Evolutionary conservation across 73 alveolate genomes (phyloP).

Genomic region (Paramecium biaurelia): DNA sequence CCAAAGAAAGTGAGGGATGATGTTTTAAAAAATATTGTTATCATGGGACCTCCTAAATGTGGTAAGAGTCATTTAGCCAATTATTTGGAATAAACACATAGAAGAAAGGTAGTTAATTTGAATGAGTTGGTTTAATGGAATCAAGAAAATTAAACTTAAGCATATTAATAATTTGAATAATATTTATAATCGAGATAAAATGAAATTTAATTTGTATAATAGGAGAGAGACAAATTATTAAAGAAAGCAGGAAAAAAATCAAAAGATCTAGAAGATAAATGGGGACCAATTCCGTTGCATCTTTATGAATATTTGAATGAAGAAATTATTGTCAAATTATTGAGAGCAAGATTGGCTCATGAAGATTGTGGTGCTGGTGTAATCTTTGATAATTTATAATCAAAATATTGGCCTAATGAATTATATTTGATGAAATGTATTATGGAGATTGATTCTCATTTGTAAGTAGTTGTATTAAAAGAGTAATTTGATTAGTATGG

Average conservation of each 20-base stretch:
- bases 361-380: constrained; percentile 98
- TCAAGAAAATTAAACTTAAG: constrained; percentile 82
- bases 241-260: constrained; percentile 91
- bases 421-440: constrained; percentile 77
- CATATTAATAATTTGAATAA: constrained; percentile 80
- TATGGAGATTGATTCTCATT: constrained; percentile 86
- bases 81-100: constrained; percentile 88
- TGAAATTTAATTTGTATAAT: constrained; percentile 82
- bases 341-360: constrained; percentile 81
- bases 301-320: constrained; percentile 84
- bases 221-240: constrained; percentile 88
- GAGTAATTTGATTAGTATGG: constrained; percentile 85
- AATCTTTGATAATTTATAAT: constrained; percentile 90
- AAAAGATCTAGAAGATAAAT: constrained; percentile 86
- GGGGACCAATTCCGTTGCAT: constrained; percentile 80
- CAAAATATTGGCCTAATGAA: constrained; percentile 89
- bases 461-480: constrained; percentile 82
- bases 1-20: constrained; percentile 58
- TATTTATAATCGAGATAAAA: constrained; percentile 84
- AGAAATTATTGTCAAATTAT: constrained; percentile 83
- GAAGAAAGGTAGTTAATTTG: constrained; percentile 86
- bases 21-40: constrained; percentile 66
- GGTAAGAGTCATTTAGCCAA: constrained; percentile 94
- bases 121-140: constrained; percentile 87
- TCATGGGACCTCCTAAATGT: constrained; percentile 91